Conservation (phyloP, 2,329 filamentous ascomycete species). For the Salinomyces thailandicus region DNA sequence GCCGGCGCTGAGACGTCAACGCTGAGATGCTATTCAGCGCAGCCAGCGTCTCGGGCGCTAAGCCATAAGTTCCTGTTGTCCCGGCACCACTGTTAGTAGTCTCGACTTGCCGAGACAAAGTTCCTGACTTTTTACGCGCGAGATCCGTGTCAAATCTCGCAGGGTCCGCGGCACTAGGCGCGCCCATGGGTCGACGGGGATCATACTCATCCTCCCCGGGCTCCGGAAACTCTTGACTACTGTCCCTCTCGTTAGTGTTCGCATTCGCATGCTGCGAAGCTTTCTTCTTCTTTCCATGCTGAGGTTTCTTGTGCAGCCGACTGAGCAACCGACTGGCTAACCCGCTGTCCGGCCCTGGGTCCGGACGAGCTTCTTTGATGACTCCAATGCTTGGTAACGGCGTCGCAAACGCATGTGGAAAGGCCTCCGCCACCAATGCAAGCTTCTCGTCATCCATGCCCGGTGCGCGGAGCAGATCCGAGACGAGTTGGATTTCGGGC, state of each 20-base stretch:
- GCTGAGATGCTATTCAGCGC: constrained; percentile 13
- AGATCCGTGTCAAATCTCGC: constrained; percentile 23
- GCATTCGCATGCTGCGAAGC: constrained; percentile 12
- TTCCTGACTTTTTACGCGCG: constrained; percentile 13
- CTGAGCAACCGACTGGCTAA: constrained; percentile 16
- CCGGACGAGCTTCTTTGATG: constrained; percentile 18
- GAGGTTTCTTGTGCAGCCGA: constrained; percentile 21
- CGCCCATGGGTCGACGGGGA: constrained; percentile 30
- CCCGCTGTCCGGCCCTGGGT: constrained; percentile 8
- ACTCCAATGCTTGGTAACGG: constrained; percentile 34
- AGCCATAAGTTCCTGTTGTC: constrained; percentile 4
- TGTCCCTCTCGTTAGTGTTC: constrained; percentile 14
- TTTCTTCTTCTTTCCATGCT: constrained; percentile 21
- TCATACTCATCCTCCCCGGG: constrained; percentile 40
- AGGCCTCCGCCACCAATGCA: constrained; percentile 21
- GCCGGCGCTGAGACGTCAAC: not conserved
- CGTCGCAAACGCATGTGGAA: constrained; percentile 29
- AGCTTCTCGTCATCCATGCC: constrained; percentile 49
- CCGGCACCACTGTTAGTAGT: constrained; percentile 1
- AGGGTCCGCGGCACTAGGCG: constrained; percentile 11
- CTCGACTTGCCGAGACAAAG: no score
- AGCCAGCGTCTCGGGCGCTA: constrained; percentile 17
- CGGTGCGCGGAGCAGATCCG: constrained; percentile 38
- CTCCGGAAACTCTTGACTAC: constrained; percentile 24
- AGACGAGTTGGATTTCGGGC: constrained; percentile 42